Base-by-base conservation (phyloP, 164 flowering plant genomes). In the grape (Vitis vinifera) region DNA sequence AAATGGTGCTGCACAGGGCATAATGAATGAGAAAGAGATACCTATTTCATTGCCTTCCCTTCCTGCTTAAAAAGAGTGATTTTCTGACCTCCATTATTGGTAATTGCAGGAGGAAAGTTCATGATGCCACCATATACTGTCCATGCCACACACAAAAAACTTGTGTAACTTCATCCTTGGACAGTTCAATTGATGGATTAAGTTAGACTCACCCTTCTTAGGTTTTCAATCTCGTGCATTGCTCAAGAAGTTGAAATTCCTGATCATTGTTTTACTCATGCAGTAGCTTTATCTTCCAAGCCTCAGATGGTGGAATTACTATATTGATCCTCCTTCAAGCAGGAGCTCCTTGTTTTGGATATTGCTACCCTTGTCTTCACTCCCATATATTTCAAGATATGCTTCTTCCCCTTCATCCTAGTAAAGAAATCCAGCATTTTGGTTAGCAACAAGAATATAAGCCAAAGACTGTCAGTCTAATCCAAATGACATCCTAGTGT, bases 321-420 rank as follows among this genome's bases (percentile, higher is more conserved):
- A 19, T 63, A 53, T 23, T 23, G 27, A 23, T 23, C 27, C 27
- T 23, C 27, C 29, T 10, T 31, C 50, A 14, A 30, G 12, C 30
- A 55, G 16, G 47, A 44, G 10, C 37, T 53, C 58, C 53, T 63
- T 60, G 9, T 69, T 13, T 37, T 8, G 37, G 48, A 71, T 65
- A 37, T 44, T 23, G 29, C 64, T 29, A 65, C 67, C 79, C 15
- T 81, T 83, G 44, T 73, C 73, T 52, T 74, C 72, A 55, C 69
- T 59, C 67, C 71, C 72, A 61, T 81, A 82, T 49, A 76, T 68
- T 74, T 76, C 76, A 48, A 82, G 81, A 73, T 83, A 86, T 23
- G 79, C 84, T 58, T 83, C 89, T 67, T 86, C 89, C 53, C 73
- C 86, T 75, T 86, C 86, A 66, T 80, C 87, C 81, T 86, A 74